Percentiles rank a stretch among this genome's conserved stretches.
Conservation (phyloP, 495 filamentous ascomycete species). For the Copromyces sp. region DNA sequence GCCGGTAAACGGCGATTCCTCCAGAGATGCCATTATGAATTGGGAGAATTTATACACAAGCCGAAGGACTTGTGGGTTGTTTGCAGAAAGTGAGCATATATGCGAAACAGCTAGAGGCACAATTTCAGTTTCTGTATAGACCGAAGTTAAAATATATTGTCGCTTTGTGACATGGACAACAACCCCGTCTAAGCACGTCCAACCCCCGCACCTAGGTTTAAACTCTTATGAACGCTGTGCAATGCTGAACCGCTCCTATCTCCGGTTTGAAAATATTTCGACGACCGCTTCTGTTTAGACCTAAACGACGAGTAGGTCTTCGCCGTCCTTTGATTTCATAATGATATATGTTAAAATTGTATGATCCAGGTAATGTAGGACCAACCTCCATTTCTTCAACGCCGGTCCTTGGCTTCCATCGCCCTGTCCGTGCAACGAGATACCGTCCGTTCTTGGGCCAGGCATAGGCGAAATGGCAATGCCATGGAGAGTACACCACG, state of each 20-base stretch:
- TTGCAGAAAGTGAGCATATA: neutral
- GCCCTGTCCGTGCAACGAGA: conserved; percentile 10
- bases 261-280: neutral
- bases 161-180: neutral
- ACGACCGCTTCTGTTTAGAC: neutral
- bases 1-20: neutral
- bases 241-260: neutral
- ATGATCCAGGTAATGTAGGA: conserved; percentile 69
- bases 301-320: conserved; percentile 19
- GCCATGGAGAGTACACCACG: conserved; percentile 31
- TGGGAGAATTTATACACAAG: too few species aligned
- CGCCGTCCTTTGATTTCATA: conserved; percentile 5
- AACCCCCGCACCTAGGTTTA: neutral
- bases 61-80: neutral
- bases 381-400: conserved; percentile 50
- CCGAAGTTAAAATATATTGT: neutral
- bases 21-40: neutral
- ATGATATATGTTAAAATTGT: conserved; percentile 77
- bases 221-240: neutral
- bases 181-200: neutral
- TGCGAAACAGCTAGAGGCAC: neutral
- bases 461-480: conserved; percentile 32
- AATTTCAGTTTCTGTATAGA: neutral
- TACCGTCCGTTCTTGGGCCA: conserved; percentile 41
- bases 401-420: conserved; percentile 22